Base-by-base conservation (phyloP, 225 moss, liverwort and hornwort species). In the Pseudoscleropodium purum region DNA sequence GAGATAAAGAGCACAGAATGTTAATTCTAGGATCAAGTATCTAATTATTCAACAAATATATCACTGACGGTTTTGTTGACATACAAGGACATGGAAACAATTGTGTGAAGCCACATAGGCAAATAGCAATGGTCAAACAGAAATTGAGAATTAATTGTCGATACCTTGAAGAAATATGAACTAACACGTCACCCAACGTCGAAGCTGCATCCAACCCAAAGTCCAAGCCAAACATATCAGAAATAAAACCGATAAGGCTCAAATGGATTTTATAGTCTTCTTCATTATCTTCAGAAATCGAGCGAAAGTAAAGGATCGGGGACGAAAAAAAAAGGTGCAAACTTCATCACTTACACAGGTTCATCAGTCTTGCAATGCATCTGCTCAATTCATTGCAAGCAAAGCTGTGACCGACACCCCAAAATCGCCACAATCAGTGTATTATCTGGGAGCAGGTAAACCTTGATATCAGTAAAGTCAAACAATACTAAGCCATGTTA, bases 151-250 rank as follows among this genome's bases (percentile, higher is more conserved):
- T 65, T 56, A 39, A 12, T 57, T 66, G 52, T 75, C 74, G 21
- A 65, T 84, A 93, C 92, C 94, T 93, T 69, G 94, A 94, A 54
- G 91, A 85, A 79, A 93, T 54, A 85, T 90, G 90, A 67, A 63
- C 52, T 83, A 94, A 89, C 63, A 92, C 65, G 83, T 94, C 92
- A 67, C 94, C 92, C 87, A 92, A 88, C 60, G 87, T 83, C 51
- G 94, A 93, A 84, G 91, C 94, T 92, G 89, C 68, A 80, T 84
- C 52, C 60, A 82, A 66, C 67, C 65, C 90, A 79, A 52, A 80
- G 57, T 79, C 27, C 79, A 79, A 79, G 59, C 43, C 76, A 64
- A 81, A 75, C 68, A 81, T 64, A 64, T 89, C 80, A 89, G 85
- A n/a, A 31, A 77, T 39, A 62, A 36, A 21, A 75, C 31, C 26